Base-by-base conservation (phyloP, 202 grass and related monocot genomes). In the Digitaria exilis region DNA sequence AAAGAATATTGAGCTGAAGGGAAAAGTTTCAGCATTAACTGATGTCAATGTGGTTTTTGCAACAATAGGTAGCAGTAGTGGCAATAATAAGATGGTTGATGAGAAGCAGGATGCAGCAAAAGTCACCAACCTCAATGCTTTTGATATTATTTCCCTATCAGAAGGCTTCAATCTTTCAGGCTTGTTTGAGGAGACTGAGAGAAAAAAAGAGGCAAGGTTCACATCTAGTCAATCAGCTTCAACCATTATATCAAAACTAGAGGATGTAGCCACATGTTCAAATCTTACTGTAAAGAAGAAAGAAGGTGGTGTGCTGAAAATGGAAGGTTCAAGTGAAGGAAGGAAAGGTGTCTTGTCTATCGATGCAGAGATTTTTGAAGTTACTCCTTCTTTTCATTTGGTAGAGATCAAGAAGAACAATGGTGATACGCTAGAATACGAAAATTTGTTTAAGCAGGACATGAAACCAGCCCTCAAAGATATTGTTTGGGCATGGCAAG, bases 401-500 rank as follows among this genome's bases (percentile, higher is more conserved):
- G 89, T 97, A 72, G 89, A 97, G 77, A 90, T 97, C n/a, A 97
- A 94, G 63, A 93, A 92, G 28, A 92, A 86, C 7, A 92, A 90
- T 34, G 91, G 91, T 29, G 89, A 94, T 77, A 97, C 94, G 4
- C 25, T 97, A n/a, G 94, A 97, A 79, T 97, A 97, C 41, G 85
- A 91, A 79, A 92, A 77, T 63, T 64, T 94, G 73, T 94, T 85
- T 88, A 97, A 90, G 28, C 71, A 92, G 56, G 89, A 90, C 58
- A 86, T 94, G 58, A 85, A 89, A 79, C 91, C 91, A 26, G 91
- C 89, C 21, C 90, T 97, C 14, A 87, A 92, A 52, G 91, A 94
- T 69, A 94, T 97, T 49, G 91, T 97, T 54, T 97, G 94, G 94
- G 87, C 87, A 52, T 97, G 94, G 94, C 94, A 97, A 76, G 89